phyloP scores from a whole-genome alignment of 371 early-diverging fungal genomes.

The Cokeromyces recurvatus region DNA sequence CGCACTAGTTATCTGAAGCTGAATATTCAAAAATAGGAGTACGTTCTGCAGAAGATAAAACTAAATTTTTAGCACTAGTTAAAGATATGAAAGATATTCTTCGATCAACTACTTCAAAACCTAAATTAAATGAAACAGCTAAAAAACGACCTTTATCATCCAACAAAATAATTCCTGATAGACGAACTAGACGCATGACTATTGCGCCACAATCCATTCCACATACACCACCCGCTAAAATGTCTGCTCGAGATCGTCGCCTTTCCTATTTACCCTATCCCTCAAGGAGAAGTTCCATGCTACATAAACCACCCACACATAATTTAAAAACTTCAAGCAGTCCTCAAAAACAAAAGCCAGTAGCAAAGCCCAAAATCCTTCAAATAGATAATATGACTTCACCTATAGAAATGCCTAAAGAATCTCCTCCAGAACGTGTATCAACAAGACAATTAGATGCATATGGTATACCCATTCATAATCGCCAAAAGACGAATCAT shows the following conservation, averaged over 20 bases:
- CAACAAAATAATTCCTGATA: background rate
- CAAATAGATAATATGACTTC: background rate
- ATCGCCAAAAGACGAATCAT: background rate
- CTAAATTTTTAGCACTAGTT: constrained; percentile 1
- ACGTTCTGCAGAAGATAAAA: constrained; percentile 13
- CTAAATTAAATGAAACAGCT: background rate
- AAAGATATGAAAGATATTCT: background rate
- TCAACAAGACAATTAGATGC: constrained; percentile 35
- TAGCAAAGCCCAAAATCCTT: background rate
- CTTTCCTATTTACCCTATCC: constrained; percentile 6
- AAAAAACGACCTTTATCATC: constrained; percentile 1
- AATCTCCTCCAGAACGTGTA: constrained; percentile 1
- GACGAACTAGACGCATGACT: constrained; percentile 11
- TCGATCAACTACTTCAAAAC: background rate
- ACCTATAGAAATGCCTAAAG: background rate
- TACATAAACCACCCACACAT: background rate
- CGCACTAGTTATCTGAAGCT: constrained; percentile 8
- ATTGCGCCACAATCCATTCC: constrained; percentile 8
- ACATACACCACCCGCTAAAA: constrained; percentile 3
- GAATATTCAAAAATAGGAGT: constrained; percentile 18
- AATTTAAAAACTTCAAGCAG: background rate
- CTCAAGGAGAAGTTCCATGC: background rate
- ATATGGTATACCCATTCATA: constrained; percentile 35
- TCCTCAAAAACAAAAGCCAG: background rate
- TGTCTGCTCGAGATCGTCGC: constrained; percentile 8